Evolutionary conservation across 139 green algal species (phyloP), one percentile per base, ranked within the genome.

Genomic region (Chlorella sp.): DNA sequence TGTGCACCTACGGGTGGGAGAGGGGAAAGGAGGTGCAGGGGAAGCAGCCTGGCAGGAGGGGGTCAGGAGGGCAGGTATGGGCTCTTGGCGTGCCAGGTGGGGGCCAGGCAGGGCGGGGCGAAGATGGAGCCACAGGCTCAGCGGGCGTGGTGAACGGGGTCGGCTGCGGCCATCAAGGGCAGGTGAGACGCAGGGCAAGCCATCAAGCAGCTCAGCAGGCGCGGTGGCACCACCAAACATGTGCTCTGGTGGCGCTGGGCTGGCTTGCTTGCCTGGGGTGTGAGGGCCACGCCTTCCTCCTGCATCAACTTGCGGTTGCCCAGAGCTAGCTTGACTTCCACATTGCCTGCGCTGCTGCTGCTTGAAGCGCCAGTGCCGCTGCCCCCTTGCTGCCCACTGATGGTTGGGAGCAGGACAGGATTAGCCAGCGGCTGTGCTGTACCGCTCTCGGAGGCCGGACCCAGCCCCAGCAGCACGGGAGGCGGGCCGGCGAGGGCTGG

Each of bases 301-400:
- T 90, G 81, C 96, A 98, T 97, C 89, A 98, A 91, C 84, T 89
- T 69, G 37, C 94, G 93, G 91, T 97, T 98, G 91, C 96, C 96
- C 0, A 98, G 83, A 3, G 91, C 90, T 30, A 97, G 91, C 66
- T 71, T 76, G 28, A 95, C 81, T 15, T 90, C 87, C 42, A 81
- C 39, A 19, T 26, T 60, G 40, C 69, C n/a, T 60, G 30, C 32
- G 34, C 34, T 34, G 68, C 84, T 36, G 66, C 68, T n/a, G 14
- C 60, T 32, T 16, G 82, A 2, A 18, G 16, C 57, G 61, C 19
- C 81, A 57, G n/a, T 2, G n/a, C 80, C 15, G 36, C 40, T 30
- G 28, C 24, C 30, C 48, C 48, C 48, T 9, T 57, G 48, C 48
- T 57, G 7, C 9, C 48, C 48, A 57, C 48, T 57, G 48, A 5